phyloP scores from a whole-genome alignment of 148 eudicot species.

The Nepenthes gracilis region DNA sequence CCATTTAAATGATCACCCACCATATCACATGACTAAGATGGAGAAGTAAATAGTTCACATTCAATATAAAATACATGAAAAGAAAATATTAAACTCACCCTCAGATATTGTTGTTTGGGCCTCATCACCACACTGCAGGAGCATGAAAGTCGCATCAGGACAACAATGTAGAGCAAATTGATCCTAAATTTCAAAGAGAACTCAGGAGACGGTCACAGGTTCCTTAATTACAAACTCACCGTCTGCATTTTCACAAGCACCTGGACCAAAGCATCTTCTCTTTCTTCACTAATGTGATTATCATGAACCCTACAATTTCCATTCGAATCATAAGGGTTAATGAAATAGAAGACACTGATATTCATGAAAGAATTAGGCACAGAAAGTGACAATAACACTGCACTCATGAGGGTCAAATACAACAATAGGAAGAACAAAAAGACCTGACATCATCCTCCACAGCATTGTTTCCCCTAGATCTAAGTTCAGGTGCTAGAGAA shows the following conservation, averaged over 20 bases:
- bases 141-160: conserved; percentile 12
- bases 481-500: conserved; percentile 29
- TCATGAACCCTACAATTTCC: conserved; percentile 42
- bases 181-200: conserved; percentile 2
- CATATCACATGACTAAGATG: not conserved
- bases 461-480: conserved; percentile 13
- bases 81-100: conserved; percentile 11
- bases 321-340: not conserved
- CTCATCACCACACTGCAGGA: conserved; percentile 48
- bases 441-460: conserved; percentile 48
- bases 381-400: too few species aligned
- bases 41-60: not conserved
- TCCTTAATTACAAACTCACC: conserved; percentile 16
- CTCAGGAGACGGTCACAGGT: not conserved
- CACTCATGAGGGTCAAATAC: too few species aligned
- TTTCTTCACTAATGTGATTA: conserved; percentile 26
- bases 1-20: too few species aligned
- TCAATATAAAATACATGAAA: not conserved
- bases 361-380: too few species aligned
- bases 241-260: conserved; percentile 28
- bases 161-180: conserved; percentile 1
- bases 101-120: conserved; percentile 24
- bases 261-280: conserved; percentile 23
- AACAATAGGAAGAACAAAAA: not conserved
- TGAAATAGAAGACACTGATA: too few species aligned